Conservation (phyloP, 202 grass and related monocot genomes). For the Saccharum hybrid region DNA sequence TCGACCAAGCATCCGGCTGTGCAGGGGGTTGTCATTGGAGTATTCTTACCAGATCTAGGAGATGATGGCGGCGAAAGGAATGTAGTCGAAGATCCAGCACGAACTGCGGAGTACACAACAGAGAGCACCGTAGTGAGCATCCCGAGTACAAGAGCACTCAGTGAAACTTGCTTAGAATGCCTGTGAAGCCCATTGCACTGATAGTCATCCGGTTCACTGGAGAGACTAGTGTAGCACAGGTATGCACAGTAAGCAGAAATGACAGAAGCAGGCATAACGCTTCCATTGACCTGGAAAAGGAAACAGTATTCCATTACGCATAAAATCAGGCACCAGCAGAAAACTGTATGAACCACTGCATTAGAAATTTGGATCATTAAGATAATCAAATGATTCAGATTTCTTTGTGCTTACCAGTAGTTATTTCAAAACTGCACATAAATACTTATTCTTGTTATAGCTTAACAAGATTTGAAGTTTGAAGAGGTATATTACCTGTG, state of each 20-base stretch:
- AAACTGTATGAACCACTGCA: slow-evolving; percentile 15
- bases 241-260: slow-evolving; percentile 90
- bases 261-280: slow-evolving; percentile 83
- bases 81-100: slow-evolving; percentile 89
- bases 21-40: background rate
- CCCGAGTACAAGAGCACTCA: slow-evolving; percentile 79
- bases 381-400: slow-evolving; percentile 18
- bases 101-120: slow-evolving; percentile 91
- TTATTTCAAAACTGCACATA: background rate
- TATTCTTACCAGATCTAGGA: slow-evolving; percentile 74
- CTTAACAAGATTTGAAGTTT: background rate
- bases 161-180: slow-evolving; percentile 84
- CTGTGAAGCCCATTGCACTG: slow-evolving; percentile 85
- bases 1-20: background rate
- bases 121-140: slow-evolving; percentile 98
- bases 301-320: slow-evolving; percentile 12
- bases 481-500: slow-evolving; percentile 61
- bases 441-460: slow-evolving; percentile 17
- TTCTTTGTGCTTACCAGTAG: slow-evolving; percentile 12
- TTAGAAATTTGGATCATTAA: slow-evolving; percentile 20
- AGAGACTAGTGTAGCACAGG: slow-evolving; percentile 85
- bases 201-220: slow-evolving; percentile 80
- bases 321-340: slow-evolving; percentile 6
- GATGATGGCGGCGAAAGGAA: slow-evolving; percentile 89
- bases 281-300: slow-evolving; percentile 78